phyloP scores from a whole-genome alignment of 352 stramenopile species.

The Globisporangium nunn region DNA sequence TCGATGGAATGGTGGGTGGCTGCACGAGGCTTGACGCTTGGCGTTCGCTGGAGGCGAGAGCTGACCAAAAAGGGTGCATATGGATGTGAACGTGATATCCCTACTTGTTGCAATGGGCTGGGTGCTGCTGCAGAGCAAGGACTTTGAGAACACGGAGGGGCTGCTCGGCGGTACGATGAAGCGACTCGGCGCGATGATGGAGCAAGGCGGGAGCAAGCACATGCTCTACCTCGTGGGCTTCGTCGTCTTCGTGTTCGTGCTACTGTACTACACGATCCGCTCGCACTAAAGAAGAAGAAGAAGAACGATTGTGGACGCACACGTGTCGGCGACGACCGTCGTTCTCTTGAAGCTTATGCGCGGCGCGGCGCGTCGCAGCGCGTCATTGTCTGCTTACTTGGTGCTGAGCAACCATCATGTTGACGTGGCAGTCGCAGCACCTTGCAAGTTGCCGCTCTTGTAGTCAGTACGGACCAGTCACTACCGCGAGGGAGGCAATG shows the following conservation, averaged over 20 bases:
- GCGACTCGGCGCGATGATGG: constrained; percentile 80
- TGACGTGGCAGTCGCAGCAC: no score
- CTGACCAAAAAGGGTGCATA: no score
- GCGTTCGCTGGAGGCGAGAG: no score
- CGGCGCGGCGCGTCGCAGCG: no score
- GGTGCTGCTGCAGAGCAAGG: constrained; percentile 43
- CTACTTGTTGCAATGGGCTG: no score
- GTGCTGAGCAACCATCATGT: no score
- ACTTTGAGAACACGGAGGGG: constrained; percentile 82
- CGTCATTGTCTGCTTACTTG: no score
- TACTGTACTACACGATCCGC: constrained; percentile 79
- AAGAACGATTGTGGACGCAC: not conserved
- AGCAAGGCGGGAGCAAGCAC: constrained; percentile 82
- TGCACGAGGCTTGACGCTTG: not conserved
- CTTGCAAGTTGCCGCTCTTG: no score
- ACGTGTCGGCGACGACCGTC: no score
- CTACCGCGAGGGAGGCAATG: not conserved
- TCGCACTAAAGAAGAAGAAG: constrained; percentile 33
- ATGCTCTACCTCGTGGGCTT: constrained; percentile 86
- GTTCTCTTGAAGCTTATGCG: no score
- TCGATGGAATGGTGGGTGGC: constrained; percentile 67
- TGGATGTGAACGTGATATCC: no score
- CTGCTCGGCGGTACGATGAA: constrained; percentile 84
- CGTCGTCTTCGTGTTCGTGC: constrained; percentile 79
- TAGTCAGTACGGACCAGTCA: no score